Evolutionary conservation across 192 early-diverging fungal species (phyloP), one percentile per base, ranked within the genome.

Genomic region (Backusella westeae): DNA sequence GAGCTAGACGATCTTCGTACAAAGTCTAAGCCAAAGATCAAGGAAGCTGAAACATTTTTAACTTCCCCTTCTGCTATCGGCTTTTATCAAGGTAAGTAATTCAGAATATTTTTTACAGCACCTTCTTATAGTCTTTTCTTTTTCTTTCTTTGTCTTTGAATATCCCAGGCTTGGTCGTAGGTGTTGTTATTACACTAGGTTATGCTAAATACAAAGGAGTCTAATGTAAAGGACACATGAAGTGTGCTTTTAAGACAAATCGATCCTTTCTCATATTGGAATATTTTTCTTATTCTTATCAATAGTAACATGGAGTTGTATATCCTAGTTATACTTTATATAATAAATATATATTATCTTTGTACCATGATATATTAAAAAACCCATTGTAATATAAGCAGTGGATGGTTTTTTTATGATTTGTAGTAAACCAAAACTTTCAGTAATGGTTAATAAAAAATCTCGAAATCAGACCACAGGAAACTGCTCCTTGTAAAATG

Each of bases 131-230:
- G 3, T 14, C 6, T 23, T 75, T 15, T n/a, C 19, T 5, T 4
- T 35, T 56, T 36, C 26, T 39, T n/a, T 35, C 8, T 17, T 21
- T 32, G 2, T 12, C 19, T 78, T 36, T 41, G 35, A 53, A 26
- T 15, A 1, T 15, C 2, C 14, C 41, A 78, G 77, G 77, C 53
- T 52, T 78, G 12, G 67, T 74, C 46, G 77, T 73, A 39, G 77
- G 72, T 68, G 70, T 73, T 26, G 72, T 65, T 29, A n/a, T 59
- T 21, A 46, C 73, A 46, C 38, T 78, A 6, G 67, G 72, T 42
- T 78, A 78, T 56, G 67, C 77, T 23, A 78, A 78, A 59, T 73
- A 74, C 19, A 78, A 74, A 23, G 77, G 77, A 7, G 68, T 72
- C 42, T 23, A 32, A 35, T 66, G 42, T 69, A 46, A 69, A 75